Evolutionary conservation across 306 rosid genomes (phyloP), one percentile per base, ranked within the genome.

Genomic region (Carpinus viminea): DNA sequence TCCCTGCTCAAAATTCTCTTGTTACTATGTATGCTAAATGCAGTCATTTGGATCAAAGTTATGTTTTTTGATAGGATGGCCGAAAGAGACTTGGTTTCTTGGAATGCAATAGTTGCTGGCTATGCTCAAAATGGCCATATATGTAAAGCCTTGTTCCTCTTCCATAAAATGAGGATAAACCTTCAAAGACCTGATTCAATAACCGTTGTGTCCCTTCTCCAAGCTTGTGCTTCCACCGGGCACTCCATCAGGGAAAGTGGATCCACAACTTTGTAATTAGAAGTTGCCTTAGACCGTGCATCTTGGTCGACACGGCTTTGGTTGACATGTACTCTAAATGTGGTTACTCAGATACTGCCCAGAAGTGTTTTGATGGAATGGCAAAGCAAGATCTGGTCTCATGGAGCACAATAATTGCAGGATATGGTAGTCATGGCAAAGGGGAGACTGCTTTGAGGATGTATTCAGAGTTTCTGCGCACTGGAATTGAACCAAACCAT

Each of bases 241-340:
- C 93, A 17, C 82, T 84, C 28, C 87, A 90, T 78, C 83, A 86
- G 31, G 97, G 93, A 72, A 88, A 90, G 84, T 86, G 92, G 93
- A 83, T 87, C 51, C 97, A 92, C 70, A 65, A 82, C 71, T 87
- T 86, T 15, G 77, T 65, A 46, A 77, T 88, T 48, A 85, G 89
- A 84, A 88, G 88, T 73, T 79, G 72, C 72, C 81, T 81, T 68
- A 74, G 82, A 85, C 87, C 89, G 1, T 83, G 90, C 78, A 88
- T 92, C 70, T 46, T 88, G 85, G 90, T 90, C 13, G 91, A 88
- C 86, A 90, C 97, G 74, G 90, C 94, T 72, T 82, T 92, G 81
- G 88, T 92, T 12, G 95, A 92, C 76, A 90, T 92, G 97, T 92
- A 92, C 86, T 83, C 92, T 15, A 92, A 90, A 83, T 92, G 97